Base-by-base conservation (phyloP, 2,329 filamentous ascomycete genomes). In the Sporothrix humicola region DNA sequence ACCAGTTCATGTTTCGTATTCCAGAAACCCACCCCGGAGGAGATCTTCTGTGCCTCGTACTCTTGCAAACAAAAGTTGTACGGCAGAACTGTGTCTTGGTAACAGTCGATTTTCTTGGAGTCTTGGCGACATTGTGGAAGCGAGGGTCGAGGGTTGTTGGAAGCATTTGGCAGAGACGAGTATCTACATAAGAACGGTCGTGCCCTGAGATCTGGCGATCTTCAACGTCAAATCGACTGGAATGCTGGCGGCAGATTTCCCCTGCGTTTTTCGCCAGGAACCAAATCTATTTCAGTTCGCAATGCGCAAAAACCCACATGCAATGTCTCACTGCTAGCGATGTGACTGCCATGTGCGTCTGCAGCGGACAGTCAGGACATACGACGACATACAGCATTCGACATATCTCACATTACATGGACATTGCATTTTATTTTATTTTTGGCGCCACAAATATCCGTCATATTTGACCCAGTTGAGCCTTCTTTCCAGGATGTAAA, bases 301-400 rank as follows among this genome's bases (percentile, higher is more conserved):
- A 37, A 37, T 37, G 31, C 4, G 31, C 31, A 23, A 20, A 48
- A 56, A 46, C 42, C 54, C 69, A 48, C 69, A 59, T 58, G 52
- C 52, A 71, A 31, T 70, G 68, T 70, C 69, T 61, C 69, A 71
- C 54, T 31, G 54, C 69, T 71, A 31, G 42, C 20, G 42, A 61
- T 17, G 52, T 13, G 17, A 23, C 52, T 59, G 54, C 69, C 69
- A 71, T 71, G 68, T 58, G 69, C 54, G 15, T 48, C 13, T 48
- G 54, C 10, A 20, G 52, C 58, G 5, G 68, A 70, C 12, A 17
- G 31, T 2, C n/a, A 13, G 44, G 13, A 68, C 44, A 69, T 1
- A 15, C 26, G 50, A 37, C 31, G 31, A 37, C 31, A 37, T 37
- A 37, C 31, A 37, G 31, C 31, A 37, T 37, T 2, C 31, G 31